A percentile compares a stretch with the other conserved stretches of the same genome.
Evolutionary conservation across 2,329 filamentous ascomycete species (phyloP).

Genomic region (Taxawa tesnikishii): DNA sequence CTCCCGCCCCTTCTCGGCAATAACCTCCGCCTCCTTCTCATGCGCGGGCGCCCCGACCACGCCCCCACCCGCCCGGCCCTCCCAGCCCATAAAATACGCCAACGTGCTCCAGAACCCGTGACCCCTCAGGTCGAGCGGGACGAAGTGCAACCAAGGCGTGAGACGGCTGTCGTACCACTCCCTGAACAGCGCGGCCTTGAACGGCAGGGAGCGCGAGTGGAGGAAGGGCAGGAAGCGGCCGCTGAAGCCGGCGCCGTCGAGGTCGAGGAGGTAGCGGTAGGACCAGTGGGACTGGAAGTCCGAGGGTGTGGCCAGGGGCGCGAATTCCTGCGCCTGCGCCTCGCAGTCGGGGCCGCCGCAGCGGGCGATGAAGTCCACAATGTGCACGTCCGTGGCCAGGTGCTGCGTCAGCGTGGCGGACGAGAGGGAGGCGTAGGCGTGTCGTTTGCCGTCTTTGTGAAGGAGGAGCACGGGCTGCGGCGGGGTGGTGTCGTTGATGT

Average conservation of each 20-base stretch:
- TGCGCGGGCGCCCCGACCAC: constrained; percentile 37
- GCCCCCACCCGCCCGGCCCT: constrained; percentile 33
- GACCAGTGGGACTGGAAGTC: constrained; percentile 48
- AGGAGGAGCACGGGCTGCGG: constrained; percentile 47
- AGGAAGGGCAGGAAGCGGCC: constrained; percentile 54
- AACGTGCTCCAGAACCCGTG: constrained; percentile 63
- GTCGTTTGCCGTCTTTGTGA: constrained; percentile 27
- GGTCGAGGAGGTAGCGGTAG: constrained; percentile 59
- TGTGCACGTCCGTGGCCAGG: constrained; percentile 44
- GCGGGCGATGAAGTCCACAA: constrained; percentile 47
- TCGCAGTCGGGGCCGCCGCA: constrained; percentile 41
- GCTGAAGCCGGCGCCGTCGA: constrained; percentile 57
- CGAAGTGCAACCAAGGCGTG: constrained; percentile 67
- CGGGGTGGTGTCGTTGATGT: constrained; percentile 36
- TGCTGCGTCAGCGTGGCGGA: constrained; percentile 41
- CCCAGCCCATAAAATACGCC: constrained; percentile 58
- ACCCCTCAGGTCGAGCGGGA: constrained; percentile 62
- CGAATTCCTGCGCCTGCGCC: constrained; percentile 41
- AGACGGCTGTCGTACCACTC: constrained; percentile 71
- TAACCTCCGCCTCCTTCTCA: constrained; percentile 46
- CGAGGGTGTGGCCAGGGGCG: constrained; percentile 26
- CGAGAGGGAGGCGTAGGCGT: constrained; percentile 44
- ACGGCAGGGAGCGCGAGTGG: constrained; percentile 53
- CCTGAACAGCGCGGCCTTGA: constrained; percentile 60
- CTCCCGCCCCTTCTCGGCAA: constrained; percentile 50